Percentiles rank a stretch among this genome's conserved stretches.
phyloP scores from a whole-genome alignment of 1,284 basidiomycete species.

The Cutaneotrichosporon sp. region DNA sequence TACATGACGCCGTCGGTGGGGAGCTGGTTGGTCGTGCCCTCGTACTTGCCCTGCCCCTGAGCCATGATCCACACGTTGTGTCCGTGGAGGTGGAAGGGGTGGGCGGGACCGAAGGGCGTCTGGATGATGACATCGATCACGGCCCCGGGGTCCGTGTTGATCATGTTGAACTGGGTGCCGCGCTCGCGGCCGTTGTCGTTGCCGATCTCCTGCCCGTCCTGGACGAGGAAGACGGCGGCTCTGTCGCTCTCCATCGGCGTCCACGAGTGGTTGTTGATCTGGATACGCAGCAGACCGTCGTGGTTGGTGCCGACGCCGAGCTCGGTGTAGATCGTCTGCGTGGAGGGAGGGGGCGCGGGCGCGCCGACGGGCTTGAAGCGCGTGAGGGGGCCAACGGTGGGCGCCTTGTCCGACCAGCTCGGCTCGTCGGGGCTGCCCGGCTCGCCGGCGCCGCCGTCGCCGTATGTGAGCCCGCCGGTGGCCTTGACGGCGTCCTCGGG shows the following conservation, averaged over 20 bases:
- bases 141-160: constrained; percentile 15
- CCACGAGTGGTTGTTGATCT: constrained; percentile 31
- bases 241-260: constrained; percentile 17
- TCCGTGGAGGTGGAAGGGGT: constrained; percentile 43
- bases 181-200: background rate
- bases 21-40: constrained; percentile 17
- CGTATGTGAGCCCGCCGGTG: background rate
- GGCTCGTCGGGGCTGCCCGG: background rate
- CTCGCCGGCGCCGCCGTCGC: background rate
- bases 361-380: constrained; percentile 20
- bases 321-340: constrained; percentile 10
- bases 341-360: constrained; percentile 18
- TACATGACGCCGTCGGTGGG: constrained; percentile 32
- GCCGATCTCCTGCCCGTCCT: background rate
- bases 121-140: constrained; percentile 34
- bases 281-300: constrained; percentile 26
- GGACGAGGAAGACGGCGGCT: background rate
- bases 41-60: constrained; percentile 16
- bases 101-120: constrained; percentile 31
- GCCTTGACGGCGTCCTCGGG: background rate
- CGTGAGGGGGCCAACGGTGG: background rate
- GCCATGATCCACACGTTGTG: constrained; percentile 33
- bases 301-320: constrained; percentile 28
- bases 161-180: constrained; percentile 26
- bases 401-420: constrained; percentile 2